A percentile compares a stretch with the other conserved stretches of the same genome.
These are phyloP conservation scores for Raphanus hybrid DNA, from an alignment of 441 rosid genomes.

Conservation along the genomic window DNA sequence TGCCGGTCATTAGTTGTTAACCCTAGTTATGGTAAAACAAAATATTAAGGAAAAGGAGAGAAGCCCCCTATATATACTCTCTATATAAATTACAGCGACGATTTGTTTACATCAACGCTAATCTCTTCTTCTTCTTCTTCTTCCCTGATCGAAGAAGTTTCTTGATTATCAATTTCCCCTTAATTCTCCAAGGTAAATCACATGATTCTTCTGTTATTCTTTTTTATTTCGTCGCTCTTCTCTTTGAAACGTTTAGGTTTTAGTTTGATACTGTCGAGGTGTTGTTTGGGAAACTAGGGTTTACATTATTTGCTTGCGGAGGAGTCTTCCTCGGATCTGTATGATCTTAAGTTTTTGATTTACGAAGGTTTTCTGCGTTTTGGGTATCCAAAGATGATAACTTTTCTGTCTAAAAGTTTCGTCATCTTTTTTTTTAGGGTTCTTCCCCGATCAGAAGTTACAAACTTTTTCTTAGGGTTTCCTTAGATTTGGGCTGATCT, in stretches of 20 bases:
- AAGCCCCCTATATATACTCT: background rate
- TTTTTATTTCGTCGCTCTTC: background rate
- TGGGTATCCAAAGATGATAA: constrained; percentile 4
- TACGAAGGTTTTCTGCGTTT: background rate
- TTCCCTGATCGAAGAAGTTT: background rate
- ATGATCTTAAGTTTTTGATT: background rate
- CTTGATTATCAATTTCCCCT: background rate
- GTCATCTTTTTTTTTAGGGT: background rate
- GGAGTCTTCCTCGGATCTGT: background rate
- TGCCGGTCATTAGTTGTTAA: background rate
- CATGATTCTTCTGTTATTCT: background rate
- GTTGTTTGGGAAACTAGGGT: constrained; percentile 10
- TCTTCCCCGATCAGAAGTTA: background rate
- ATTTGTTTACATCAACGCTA: background rate
- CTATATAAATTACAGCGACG: background rate
- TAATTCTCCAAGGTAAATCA: constrained; percentile 14
- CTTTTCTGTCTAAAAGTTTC: background rate
- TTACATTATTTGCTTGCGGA: constrained; percentile 1
- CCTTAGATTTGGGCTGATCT: background rate
- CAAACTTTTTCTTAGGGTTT: background rate
- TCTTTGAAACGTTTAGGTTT: background rate
- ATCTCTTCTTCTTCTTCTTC: background rate
- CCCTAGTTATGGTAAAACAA: background rate
- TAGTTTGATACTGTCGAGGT: background rate
- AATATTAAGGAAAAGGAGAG: background rate